These are phyloP conservation scores for Phytophthora pini DNA, from an alignment of 352 stramenopile species.

Conservation along the genomic window DNA sequence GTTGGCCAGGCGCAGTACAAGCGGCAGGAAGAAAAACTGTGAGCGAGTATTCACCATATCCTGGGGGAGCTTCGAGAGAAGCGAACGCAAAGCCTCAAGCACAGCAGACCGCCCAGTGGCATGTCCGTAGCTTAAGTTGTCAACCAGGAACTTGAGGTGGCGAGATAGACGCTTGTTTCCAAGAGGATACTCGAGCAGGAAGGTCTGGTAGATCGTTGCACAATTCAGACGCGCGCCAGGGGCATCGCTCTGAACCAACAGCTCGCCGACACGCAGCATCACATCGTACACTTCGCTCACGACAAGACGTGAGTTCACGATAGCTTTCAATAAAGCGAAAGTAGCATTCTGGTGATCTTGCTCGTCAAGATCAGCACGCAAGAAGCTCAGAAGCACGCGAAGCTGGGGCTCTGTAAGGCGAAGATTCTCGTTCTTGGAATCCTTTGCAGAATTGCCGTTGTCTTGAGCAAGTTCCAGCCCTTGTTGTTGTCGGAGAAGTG, in stretches of 20 bases:
- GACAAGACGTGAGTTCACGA: constrained; percentile 91
- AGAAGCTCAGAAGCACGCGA: constrained; percentile 91
- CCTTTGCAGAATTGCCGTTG: constrained; percentile 22
- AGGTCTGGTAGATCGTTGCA: constrained; percentile 85
- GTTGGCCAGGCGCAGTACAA: constrained; percentile 97
- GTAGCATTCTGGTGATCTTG: constrained; percentile 96
- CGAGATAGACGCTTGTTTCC: constrained; percentile 92
- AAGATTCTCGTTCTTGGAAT: constrained; percentile 51
- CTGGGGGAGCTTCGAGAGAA: constrained; percentile 93
- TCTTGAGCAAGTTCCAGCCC: constrained; percentile 38
- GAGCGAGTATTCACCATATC: constrained; percentile 92
- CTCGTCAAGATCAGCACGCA: constrained; percentile 92
- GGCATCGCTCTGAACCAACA: constrained; percentile 94
- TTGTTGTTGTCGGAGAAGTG: constrained; percentile 80
- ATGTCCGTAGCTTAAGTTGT: constrained; percentile 97
- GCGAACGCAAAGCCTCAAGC: constrained; percentile 86
- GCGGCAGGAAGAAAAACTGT: constrained; percentile 95
- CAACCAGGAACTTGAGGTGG: constrained; percentile 95
- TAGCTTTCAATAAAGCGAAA: constrained; percentile 93
- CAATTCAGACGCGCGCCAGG: constrained; percentile 85
- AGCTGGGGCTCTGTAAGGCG: constrained; percentile 76
- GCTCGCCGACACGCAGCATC: constrained; percentile 94
- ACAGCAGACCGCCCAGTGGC: constrained; percentile 93
- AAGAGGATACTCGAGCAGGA: constrained; percentile 97
- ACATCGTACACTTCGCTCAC: constrained; percentile 97